A percentile compares a stretch with the other conserved stretches of the same genome.
phyloP scores from a whole-genome alignment of 805 yeast species.

The Kockiozyma suomiensis region DNA sequence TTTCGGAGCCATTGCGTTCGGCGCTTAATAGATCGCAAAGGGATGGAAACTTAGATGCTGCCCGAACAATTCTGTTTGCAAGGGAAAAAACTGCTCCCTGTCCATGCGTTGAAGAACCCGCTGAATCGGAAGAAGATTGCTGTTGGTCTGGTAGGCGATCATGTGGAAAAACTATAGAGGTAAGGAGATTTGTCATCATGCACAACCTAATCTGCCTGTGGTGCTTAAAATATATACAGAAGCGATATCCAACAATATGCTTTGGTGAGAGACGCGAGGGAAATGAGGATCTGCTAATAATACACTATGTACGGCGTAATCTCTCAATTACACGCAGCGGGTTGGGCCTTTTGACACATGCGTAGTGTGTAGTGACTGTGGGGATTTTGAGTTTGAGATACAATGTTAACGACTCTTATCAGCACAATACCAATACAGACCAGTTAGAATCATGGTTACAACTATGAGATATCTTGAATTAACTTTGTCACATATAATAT shows the following conservation, averaged over 20 bases:
- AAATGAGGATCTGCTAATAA: background rate
- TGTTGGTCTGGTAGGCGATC: background rate
- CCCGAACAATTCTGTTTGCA: background rate
- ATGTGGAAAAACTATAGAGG: conserved; percentile 5
- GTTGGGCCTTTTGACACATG: too few species aligned
- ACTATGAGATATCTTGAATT: too few species aligned
- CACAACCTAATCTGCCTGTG: background rate
- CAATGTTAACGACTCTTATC: too few species aligned
- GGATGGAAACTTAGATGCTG: background rate
- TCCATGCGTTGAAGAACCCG: background rate
- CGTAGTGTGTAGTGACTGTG: too few species aligned
- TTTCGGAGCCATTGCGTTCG: background rate
- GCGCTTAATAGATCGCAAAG: background rate
- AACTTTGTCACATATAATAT: too few species aligned
- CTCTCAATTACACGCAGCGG: background rate
- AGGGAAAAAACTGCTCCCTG: background rate
- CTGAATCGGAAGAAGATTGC: background rate
- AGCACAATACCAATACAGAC: too few species aligned
- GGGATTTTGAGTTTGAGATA: too few species aligned
- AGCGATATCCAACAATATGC: background rate
- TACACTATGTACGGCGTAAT: too few species aligned
- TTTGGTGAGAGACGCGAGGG: background rate
- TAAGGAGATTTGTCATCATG: conserved; percentile 2
- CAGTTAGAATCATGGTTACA: too few species aligned
- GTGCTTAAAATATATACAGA: background rate